Evolutionary conservation across 208 protist species (phyloP), one percentile per base, ranked within the genome.

Genomic region (Wallacemonas rigidus): DNA sequence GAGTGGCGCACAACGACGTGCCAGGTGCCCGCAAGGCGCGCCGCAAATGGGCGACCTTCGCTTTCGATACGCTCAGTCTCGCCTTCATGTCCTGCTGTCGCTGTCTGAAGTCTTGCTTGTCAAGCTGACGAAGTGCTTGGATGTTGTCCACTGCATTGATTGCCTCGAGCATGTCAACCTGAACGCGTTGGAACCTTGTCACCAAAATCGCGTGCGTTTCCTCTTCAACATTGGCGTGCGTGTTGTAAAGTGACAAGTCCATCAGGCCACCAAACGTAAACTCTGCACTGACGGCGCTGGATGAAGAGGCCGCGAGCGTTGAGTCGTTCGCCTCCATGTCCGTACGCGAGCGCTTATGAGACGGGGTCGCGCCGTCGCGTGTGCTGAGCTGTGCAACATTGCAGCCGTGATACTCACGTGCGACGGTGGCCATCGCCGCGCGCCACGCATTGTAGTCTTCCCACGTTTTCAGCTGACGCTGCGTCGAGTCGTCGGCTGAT

Each of bases 81-180:
- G 40, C 9, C 43, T 65, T 41, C 6, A 65, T 9, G 7, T 65
- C 60, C 17, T 41, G 36, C 5, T 35, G 43, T 0, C 40, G 60
- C 60, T 65, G 60, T 6, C 14, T 15, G 26, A 65, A 65, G 43
- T 65, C 60, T 65, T 48, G 11, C 2, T 5, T 41, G n/a, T 65
- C 60, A 48, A 65, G 60, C 5, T 50, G 40, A 17, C 60, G 60
- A 3, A 65, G 40, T 35, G 60, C 60, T 48, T 65, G 41, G 15
- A 65, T 38, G 15, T 44, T 2, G 3, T 50, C 3, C 7, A 65
- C 43, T 38, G 43, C 7, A 26, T 45, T 48, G 3, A 41, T 50
- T 6, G 60, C 14, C 51, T 15, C 57, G 17, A 71, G 17, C 38
- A 68, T 7, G 26, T 70, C 72, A 53, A 45, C 11, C 64, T 76